Evolutionary conservation across 495 filamentous ascomycete genomes (phyloP), one percentile per base, ranked within the genome.

Genomic region (Penicillium samsonianum): DNA sequence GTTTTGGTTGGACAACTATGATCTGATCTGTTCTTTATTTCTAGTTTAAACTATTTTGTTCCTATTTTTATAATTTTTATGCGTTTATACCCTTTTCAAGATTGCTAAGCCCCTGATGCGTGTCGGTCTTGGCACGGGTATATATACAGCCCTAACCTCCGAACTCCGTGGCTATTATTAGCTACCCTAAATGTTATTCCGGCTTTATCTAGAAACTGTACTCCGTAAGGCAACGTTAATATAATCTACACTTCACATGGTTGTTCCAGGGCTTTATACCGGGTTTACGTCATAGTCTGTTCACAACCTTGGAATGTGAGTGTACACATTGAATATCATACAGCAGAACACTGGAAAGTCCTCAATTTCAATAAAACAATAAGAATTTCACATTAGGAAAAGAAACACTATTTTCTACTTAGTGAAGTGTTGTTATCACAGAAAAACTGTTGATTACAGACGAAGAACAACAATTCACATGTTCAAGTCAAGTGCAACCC

Each of bases 381-480:
- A 30, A 30, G 0, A 10, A 30, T 11, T 11, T 30, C 28, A 30
- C 28, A n/a, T n/a, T n/a, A 30, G 4, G 23, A 25, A 30, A 30
- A 30, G 28, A 0, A 30, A 30, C 10, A 7, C 28, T 10, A 8
- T 35, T 35, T 4, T 14, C 4, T 4, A 6, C 11, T 5, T n/a
- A n/a, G 5, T 33, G 11, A 5, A 33, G 11, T 33, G 10, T 14
- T 33, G 1, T 14, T 10, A 12, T 11, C 11, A 11, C 30, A 31
- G 30, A 11, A 5, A 37, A 37, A 8, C 2, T 7, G 33, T 37
- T n/a, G 14, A n/a, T 37, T 37, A 16, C 74, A 90, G 9, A 28
- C 6, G 0, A 47, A 47, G 4, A 30, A 8, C 16, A 25, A 9
- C 4, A 2, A 30, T 47, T 30, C n/a, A 28, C n/a, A 1, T 30